Conservation (phyloP, 2,329 filamentous ascomycete species). For the Venturia oleaginea region DNA sequence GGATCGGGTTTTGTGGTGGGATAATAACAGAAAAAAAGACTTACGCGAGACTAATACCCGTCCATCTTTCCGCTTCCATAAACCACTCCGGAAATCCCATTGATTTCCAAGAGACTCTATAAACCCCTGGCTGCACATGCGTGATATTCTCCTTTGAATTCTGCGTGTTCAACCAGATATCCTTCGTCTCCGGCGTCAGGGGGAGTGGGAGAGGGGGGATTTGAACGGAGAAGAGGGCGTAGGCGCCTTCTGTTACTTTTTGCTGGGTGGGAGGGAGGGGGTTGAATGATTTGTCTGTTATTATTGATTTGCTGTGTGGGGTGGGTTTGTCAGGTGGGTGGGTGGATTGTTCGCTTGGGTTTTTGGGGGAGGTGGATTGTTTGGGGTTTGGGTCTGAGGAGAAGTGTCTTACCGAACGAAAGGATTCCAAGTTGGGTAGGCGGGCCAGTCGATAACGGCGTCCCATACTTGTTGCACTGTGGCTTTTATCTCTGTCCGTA, state of each 20-base stretch:
- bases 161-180: constrained; percentile 21
- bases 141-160: constrained; percentile 23
- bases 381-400: background rate
- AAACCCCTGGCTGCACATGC: constrained; percentile 21
- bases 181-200: constrained; percentile 21
- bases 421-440: constrained; percentile 25
- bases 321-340: too few species aligned
- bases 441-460: constrained; percentile 22
- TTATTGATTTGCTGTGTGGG: constrained; percentile 17
- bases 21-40: too few species aligned
- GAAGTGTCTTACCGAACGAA: constrained; percentile 20
- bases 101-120: constrained; percentile 22
- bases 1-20: too few species aligned
- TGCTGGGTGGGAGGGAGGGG: constrained; percentile 20
- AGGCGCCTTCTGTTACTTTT: constrained; percentile 20
- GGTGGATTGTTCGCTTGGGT: too few species aligned
- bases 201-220: constrained; percentile 24
- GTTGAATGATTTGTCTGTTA: constrained; percentile 14
- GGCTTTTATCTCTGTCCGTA: constrained; percentile 22
- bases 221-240: constrained; percentile 22
- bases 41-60: background rate
- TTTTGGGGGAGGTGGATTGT: background rate
- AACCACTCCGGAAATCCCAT: background rate
- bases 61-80: background rate
- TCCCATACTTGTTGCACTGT: constrained; percentile 21